Conservation (phyloP, 257 asterid genomes). For the Capsicum chinense region DNA sequence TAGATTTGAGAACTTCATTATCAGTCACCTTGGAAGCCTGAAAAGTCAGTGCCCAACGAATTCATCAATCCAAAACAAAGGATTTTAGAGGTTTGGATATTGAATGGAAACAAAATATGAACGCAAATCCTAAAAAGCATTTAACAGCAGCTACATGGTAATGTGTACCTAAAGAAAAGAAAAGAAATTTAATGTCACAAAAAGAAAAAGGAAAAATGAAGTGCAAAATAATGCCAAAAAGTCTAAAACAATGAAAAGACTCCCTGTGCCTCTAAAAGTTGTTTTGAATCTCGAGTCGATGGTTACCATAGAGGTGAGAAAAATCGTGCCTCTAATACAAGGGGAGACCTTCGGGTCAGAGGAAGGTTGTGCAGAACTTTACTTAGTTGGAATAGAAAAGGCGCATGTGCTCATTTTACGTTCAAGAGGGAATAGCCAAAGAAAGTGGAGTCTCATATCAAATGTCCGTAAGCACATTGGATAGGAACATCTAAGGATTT, state of each 20-base stretch:
- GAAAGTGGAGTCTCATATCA: not conserved
- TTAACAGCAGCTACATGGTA: not conserved
- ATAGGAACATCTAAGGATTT: not conserved
- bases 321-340: not conserved
- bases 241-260: conserved; percentile 14
- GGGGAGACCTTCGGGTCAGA: not conserved
- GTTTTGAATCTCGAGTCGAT: not conserved
- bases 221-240: not conserved
- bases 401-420: not conserved
- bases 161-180: conserved; percentile 8
- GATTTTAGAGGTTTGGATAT: not conserved
- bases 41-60: not conserved
- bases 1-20: conserved; percentile 78
- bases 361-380: conserved; percentile 18
- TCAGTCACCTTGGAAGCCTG: conserved; percentile 50
- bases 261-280: conserved; percentile 11
- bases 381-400: conserved; percentile 4
- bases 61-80: conserved; percentile 42
- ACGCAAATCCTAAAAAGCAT: not conserved
- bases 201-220: not conserved
- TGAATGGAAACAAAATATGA: not conserved
- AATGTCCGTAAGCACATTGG: not conserved
- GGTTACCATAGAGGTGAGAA: not conserved
- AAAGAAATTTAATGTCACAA: not conserved
- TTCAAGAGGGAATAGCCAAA: conserved; percentile 11